Conservation (phyloP, 805 yeast genomes). For the Suhomyces kilbournensis region DNA sequence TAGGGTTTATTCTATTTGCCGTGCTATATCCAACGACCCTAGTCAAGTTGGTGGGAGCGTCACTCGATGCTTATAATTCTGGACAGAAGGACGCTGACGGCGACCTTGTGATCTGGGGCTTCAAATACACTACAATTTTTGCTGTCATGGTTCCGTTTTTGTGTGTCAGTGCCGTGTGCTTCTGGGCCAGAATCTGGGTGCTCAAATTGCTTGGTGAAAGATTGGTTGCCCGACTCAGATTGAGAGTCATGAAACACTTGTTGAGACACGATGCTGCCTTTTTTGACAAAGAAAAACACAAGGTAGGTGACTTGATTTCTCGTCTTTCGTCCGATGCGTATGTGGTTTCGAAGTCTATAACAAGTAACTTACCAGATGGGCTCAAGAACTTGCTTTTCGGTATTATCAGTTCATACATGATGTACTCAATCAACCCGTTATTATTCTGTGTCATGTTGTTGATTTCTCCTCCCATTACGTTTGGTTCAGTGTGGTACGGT, state of each 20-base stretch:
- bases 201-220: slow-evolving; percentile 40
- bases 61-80: slow-evolving; percentile 41
- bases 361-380: slow-evolving; percentile 44
- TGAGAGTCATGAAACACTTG: slow-evolving; percentile 40
- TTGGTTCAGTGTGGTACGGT: slow-evolving; percentile 46
- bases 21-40: slow-evolving; percentile 44
- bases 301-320: slow-evolving; percentile 45
- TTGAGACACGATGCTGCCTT: slow-evolving; percentile 42
- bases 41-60: slow-evolving; percentile 42
- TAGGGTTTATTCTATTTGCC: slow-evolving; percentile 42
- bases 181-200: slow-evolving; percentile 48
- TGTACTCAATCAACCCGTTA: slow-evolving; percentile 42
- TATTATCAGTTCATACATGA: slow-evolving; percentile 41
- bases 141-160: slow-evolving; percentile 44
- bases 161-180: slow-evolving; percentile 41
- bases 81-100: slow-evolving; percentile 37
- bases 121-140: slow-evolving; percentile 40
- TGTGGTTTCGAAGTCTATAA: slow-evolving; percentile 43
- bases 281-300: slow-evolving; percentile 42
- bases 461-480: slow-evolving; percentile 44
- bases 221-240: slow-evolving; percentile 41
- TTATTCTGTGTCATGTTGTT: slow-evolving; percentile 43
- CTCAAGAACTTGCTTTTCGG: slow-evolving; percentile 43
- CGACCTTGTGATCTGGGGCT: slow-evolving; percentile 42
- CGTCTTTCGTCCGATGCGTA: slow-evolving; percentile 45